Evolutionary conservation across 208 protist genomes (phyloP), one percentile per base, ranked within the genome.

Genomic region (Wallacemonas rigidus): DNA sequence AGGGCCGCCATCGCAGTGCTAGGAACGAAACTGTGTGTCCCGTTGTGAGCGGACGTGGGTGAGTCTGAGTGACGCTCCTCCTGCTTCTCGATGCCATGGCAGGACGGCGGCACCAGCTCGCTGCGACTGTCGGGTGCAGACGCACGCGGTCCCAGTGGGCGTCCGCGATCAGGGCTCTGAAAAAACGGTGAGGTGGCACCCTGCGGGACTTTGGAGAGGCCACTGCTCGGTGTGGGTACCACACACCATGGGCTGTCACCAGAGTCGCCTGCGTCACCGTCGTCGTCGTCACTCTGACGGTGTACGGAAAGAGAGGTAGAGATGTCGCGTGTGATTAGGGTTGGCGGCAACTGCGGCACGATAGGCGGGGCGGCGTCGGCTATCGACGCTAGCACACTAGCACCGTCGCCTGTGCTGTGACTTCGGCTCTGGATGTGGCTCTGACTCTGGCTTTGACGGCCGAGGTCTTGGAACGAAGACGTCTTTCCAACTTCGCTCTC

Each of bases 271-370:
- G 7, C 67, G 7, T 45, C 53, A 3, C 45, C 51, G 39, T 58
- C 67, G 53, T 61, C 53, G 67, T 45, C 53, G 12, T 61, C 53
- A 53, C 67, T 71, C 43, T 71, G 67, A 3, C 50, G 51, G 53
- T 39, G 48, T 1, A 65, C 38, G 40, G 60, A 53, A 4, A 65
- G 43, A 39, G 60, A 65, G 43, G 60, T 41, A n/a, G 60, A 65
- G 40, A 50, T 50, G 43, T 44, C 38, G n/a, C 35, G 6, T 7
- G 9, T 41, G 40, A 15, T 65, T 14, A 44, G 17, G 4, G 60
- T 5, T 8, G 60, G 12, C 9, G 60, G 45, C 8, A 50, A 12
- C 53, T 8, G 5, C 26, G 53, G 15, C 53, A n/a, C 53, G 53
- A 15, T 17, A 57, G 14, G 53, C 5, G 14, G 14, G 11, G 17